Conservation (phyloP, 768 basidiomycete species). For the Candolleomyces eurysporus region DNA sequence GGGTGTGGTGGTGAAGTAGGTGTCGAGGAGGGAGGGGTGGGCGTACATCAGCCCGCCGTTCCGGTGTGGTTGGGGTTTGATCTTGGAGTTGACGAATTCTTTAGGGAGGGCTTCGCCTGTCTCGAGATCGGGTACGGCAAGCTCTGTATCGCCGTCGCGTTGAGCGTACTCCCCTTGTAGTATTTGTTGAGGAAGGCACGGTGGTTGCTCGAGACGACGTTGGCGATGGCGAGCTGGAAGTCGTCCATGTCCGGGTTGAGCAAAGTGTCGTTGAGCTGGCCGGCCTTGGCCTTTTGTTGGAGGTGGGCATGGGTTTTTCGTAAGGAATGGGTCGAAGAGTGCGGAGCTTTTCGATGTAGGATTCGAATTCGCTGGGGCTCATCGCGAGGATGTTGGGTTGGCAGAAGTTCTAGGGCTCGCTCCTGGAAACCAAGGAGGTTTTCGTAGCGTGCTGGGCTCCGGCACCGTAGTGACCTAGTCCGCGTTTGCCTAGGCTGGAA, state of each 20-base stretch:
- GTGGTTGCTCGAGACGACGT: too few relatives aligned
- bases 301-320: slow-evolving; percentile 34
- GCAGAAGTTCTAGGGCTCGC: slow-evolving; percentile 13
- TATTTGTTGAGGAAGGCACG: too few relatives aligned
- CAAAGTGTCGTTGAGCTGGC: too few relatives aligned
- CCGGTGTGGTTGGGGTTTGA: slow-evolving; percentile 66
- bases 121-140: slow-evolving; percentile 5
- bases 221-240: too few relatives aligned
- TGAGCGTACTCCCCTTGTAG: too few relatives aligned
- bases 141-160: slow-evolving; percentile 8
- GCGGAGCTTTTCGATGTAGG: slow-evolving; percentile 61
- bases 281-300: slow-evolving; percentile 6
- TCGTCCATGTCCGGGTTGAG: too few relatives aligned
- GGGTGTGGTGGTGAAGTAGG: slow-evolving; percentile 45
- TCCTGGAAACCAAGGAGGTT: neutral
- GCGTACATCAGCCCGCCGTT: slow-evolving; percentile 63
- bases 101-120: slow-evolving; percentile 15
- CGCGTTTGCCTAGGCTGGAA: slow-evolving; percentile 15
- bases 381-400: slow-evolving; percentile 58
- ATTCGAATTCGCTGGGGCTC: slow-evolving; percentile 53
- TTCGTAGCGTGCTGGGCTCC: neutral
- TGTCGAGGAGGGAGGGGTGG: slow-evolving; percentile 51
- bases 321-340: slow-evolving; percentile 53
- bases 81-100: slow-evolving; percentile 26
- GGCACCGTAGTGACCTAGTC: slow-evolving; percentile 21